Base-by-base conservation (phyloP, 2,329 filamentous ascomycete species). In the Pseudogymnoascus sp. region DNA sequence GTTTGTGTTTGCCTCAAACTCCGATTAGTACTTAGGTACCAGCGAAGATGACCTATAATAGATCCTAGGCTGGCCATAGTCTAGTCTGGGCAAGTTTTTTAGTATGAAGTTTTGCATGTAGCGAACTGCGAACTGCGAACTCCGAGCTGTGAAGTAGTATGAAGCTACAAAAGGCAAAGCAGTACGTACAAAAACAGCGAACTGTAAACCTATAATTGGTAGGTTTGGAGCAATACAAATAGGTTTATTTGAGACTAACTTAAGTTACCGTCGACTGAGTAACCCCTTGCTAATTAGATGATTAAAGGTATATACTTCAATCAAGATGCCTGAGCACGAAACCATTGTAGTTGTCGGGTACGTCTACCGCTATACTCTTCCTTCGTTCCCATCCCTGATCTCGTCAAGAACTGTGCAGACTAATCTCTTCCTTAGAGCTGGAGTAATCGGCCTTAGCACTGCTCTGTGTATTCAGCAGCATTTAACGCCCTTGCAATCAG, bases 391-490 rank as follows among this genome's bases (percentile, higher is more conserved):
- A 35, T 10, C 29, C 36, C 9, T 44, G 40, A 26, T 21, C 17
- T 44, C 21, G 40, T 44, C 21, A 44, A 44, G 40, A 44, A 26
- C 21, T 44, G 40, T 44, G 17, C 17, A 8, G 21, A 44, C 40
- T 44, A 44, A 44, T 47, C 40, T 41, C 59, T 26, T 26, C 11
- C 1, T 44, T 44, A 77, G 75, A 41, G 74, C 75, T 15, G 75
- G 75, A 3, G 70, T 77, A 1, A 68, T 76, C 58, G 75, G 75
- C 13, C 70, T 76, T 41, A 67, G 74, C 24, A 72, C 72, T 10
- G 74, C 75, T 1, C 66, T 75, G 9, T 54, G 44, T 58, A 67
- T 75, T 60, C 74, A 73, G 70, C 67, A 70, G 61, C 64, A 66
- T 54, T 67, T 70, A 21, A 61, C 21, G 24, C 64, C 40, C 21